phyloP scores from a whole-genome alignment of 371 early-diverging fungal genomes.

The Mucor velutinosus region DNA sequence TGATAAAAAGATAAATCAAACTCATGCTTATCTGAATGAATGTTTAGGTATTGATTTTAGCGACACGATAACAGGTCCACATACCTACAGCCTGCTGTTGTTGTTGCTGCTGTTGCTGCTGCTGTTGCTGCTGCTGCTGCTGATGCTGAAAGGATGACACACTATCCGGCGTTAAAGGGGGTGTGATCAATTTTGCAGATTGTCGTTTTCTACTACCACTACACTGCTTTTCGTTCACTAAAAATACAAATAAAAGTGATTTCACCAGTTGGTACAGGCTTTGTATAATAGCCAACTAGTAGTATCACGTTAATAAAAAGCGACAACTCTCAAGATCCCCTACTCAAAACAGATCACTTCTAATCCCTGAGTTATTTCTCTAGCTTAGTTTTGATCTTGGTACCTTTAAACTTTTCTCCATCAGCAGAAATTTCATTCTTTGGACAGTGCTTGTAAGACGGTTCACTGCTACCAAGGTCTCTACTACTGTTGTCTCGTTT shows the following conservation, averaged over 20 bases:
- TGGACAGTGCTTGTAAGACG: slow-evolving; percentile 4
- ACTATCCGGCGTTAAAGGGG: slow-evolving; percentile 9
- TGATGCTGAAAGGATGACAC: background rate
- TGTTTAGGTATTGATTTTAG: background rate
- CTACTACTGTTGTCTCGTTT: slow-evolving; percentile 7
- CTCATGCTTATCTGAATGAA: background rate
- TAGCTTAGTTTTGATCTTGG: background rate
- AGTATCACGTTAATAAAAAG: background rate
- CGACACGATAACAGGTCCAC: background rate
- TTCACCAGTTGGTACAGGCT: slow-evolving; percentile 11
- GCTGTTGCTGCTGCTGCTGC: too few relatives aligned
- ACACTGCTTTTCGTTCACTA: background rate
- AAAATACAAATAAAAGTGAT: slow-evolving; percentile 5
- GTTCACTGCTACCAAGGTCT: slow-evolving; percentile 3
- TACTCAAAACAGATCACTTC: background rate
- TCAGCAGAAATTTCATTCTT: slow-evolving; percentile 8
- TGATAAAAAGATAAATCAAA: slow-evolving; percentile 7
- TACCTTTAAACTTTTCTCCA: slow-evolving; percentile 9
- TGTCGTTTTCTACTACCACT: background rate
- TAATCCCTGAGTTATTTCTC: background rate
- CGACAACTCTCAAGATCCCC: background rate
- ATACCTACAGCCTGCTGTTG: background rate
- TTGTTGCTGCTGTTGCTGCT: background rate
- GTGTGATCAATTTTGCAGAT: slow-evolving; percentile 4
- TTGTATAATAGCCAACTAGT: slow-evolving; percentile 2